phyloP scores from a whole-genome alignment of 495 filamentous ascomycete species.

The Lasiosphaeria miniovina region DNA sequence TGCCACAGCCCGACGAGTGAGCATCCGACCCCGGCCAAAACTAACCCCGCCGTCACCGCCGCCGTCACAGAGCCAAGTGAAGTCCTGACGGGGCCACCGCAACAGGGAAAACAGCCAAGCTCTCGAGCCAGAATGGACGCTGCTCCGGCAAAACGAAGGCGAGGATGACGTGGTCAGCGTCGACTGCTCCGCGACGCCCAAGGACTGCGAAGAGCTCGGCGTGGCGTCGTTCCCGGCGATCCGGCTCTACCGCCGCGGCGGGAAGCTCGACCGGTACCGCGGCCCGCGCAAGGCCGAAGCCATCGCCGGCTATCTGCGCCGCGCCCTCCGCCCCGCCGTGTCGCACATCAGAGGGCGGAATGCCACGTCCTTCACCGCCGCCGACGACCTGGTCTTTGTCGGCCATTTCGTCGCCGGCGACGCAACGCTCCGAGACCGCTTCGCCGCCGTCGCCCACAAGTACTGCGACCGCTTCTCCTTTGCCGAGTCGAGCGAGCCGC shows the following conservation, averaged over 20 bases:
- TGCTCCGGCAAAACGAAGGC: constrained; percentile 25
- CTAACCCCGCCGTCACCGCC: background rate
- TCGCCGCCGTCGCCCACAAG: constrained; percentile 29
- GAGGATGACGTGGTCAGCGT: constrained; percentile 35
- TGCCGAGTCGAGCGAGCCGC: constrained; percentile 24
- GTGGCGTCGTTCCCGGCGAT: constrained; percentile 49
- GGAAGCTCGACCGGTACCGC: constrained; percentile 35
- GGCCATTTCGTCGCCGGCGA: constrained; percentile 33
- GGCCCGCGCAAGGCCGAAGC: constrained; percentile 37
- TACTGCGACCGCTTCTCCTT: constrained; percentile 44
- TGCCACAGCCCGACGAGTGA: constrained; percentile 3
- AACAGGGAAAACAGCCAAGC: constrained; percentile 35
- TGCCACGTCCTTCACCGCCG: constrained; percentile 30
- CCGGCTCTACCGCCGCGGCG: constrained; percentile 39
- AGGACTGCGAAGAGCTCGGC: constrained; percentile 36
- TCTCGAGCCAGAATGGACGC: constrained; percentile 40
- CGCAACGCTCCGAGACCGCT: constrained; percentile 16
- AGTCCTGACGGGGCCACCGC: background rate
- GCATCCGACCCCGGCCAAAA: background rate
- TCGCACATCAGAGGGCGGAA: constrained; percentile 29
- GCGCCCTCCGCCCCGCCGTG: constrained; percentile 34
- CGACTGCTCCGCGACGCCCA: constrained; percentile 39
- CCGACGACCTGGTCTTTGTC: constrained; percentile 43
- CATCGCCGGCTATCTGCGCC: constrained; percentile 40
- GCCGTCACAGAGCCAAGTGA: background rate